A percentile compares a stretch with the other conserved stretches of the same genome.
Evolutionary conservation across 2,329 filamentous ascomycete genomes (phyloP).

Genomic region (Rosellinia necatrix): DNA sequence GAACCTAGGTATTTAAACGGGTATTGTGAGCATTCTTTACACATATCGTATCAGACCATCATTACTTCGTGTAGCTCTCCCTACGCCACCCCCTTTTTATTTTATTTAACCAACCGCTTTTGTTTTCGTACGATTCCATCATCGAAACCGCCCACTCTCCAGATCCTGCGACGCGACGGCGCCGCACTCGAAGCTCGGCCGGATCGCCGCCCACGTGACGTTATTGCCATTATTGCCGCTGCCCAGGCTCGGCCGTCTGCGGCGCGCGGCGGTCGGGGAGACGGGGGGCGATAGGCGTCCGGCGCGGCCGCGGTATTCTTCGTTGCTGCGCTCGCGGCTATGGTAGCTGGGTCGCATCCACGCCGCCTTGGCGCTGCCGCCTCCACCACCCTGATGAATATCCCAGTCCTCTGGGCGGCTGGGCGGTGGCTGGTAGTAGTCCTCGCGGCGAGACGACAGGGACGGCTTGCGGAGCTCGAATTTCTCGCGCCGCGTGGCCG

Average conservation of each 20-base stretch:
- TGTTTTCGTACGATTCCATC: not conserved
- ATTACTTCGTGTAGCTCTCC: not conserved
- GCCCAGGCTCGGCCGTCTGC: constrained; percentile 9
- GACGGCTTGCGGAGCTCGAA: constrained; percentile 16
- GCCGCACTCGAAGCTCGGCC: constrained; percentile 15
- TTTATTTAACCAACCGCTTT: not conserved
- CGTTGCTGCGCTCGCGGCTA: constrained; percentile 19
- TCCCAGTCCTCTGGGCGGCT: constrained; percentile 12
- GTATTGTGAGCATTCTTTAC: too few relatives aligned
- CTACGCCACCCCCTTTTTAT: not conserved
- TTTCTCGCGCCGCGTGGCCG: constrained; percentile 6
- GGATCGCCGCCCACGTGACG: constrained; percentile 24
- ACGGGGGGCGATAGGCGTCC: constrained; percentile 12
- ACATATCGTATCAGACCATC: not conserved
- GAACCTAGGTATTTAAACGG: too few relatives aligned
- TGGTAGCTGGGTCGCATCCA: constrained; percentile 19
- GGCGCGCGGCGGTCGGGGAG: not conserved
- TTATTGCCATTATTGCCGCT: constrained; percentile 37
- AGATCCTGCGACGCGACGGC: constrained; percentile 15
- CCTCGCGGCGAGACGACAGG: constrained; percentile 21
- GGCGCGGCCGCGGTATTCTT: not conserved
- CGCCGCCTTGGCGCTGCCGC: too few relatives aligned
- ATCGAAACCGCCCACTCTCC: constrained; percentile 22
- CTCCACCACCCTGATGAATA: not conserved
- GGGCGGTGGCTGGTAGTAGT: constrained; percentile 16